phyloP scores from a whole-genome alignment of 2,329 filamentous ascomycete species.

The Alternaria atra region DNA sequence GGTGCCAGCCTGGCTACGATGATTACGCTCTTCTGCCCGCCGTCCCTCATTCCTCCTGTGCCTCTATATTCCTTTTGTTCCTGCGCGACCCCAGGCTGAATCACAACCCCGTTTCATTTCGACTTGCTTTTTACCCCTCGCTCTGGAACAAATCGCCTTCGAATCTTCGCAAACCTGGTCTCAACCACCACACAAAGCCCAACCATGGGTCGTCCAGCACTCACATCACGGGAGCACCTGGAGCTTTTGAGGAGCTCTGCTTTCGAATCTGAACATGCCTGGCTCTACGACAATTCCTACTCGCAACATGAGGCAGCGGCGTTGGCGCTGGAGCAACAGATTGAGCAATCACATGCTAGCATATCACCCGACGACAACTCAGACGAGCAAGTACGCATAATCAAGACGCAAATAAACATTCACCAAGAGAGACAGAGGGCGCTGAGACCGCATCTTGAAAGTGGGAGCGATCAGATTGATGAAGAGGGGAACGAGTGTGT shows the following conservation, averaged over 20 bases:
- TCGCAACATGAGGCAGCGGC: conserved; percentile 48
- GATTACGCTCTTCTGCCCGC: conserved; percentile 20
- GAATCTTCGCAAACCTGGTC: background rate
- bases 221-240: conserved; percentile 43
- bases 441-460: conserved; percentile 48
- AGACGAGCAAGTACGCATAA: conserved; percentile 47
- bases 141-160: conserved; percentile 4
- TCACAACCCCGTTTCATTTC: conserved; percentile 5
- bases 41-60: conserved; percentile 16
- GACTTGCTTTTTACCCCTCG: conserved; percentile 4
- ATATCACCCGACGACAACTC: conserved; percentile 50
- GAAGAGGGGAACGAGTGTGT: conserved; percentile 49
- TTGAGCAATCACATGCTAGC: conserved; percentile 42
- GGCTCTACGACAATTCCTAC: conserved; percentile 50
- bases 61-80: conserved; percentile 17
- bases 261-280: conserved; percentile 50
- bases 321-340: conserved; percentile 44
- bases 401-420: conserved; percentile 47
- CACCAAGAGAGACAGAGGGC: conserved; percentile 47
- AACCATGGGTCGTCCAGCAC: conserved; percentile 36
- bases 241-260: conserved; percentile 48
- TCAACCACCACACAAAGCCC: conserved; percentile 14
- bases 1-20: conserved; percentile 16
- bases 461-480: conserved; percentile 47
- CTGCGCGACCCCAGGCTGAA: conserved; percentile 4